Evolutionary conservation across 2,329 filamentous ascomycete genomes (phyloP).

Genomic region (Fusarium humuli): DNA sequence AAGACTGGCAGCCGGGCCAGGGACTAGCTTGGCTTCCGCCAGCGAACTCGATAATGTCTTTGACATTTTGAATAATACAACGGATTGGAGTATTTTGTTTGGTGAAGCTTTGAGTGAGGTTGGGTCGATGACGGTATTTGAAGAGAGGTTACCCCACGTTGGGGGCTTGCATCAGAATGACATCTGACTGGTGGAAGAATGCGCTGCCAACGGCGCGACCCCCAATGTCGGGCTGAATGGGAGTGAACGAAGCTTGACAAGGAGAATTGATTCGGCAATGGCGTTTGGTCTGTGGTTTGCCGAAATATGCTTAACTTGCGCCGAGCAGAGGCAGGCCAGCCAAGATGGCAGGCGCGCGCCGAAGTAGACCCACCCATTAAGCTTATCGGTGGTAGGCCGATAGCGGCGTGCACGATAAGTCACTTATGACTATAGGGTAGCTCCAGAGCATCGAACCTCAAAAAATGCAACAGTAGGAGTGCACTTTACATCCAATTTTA

Average conservation of each 20-base stretch:
- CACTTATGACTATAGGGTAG: neutral
- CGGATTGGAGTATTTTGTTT: neutral
- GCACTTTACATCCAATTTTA: neutral
- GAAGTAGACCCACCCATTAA: slow-evolving; percentile 8
- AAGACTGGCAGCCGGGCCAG: slow-evolving; percentile 54
- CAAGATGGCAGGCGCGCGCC: neutral
- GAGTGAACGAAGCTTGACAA: neutral
- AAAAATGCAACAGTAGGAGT: rapidly evolving
- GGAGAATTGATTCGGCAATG: neutral
- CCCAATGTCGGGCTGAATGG: slow-evolving; percentile 6
- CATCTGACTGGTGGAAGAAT: slow-evolving; percentile 40
- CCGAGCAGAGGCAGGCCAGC: neutral
- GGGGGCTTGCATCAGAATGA: slow-evolving; percentile 24
- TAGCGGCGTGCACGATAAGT: neutral
- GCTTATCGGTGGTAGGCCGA: neutral
- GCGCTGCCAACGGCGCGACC: neutral
- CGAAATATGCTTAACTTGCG: neutral
- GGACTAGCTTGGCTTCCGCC: slow-evolving; percentile 54
- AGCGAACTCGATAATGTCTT: slow-evolving; percentile 48
- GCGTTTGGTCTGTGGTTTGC: neutral
- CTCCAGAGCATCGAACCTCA: neutral
- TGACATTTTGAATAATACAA: slow-evolving; percentile 27
- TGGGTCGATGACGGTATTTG: slow-evolving; percentile 36
- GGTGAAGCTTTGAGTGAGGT: slow-evolving; percentile 11
- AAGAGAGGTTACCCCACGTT: slow-evolving; percentile 33